Base-by-base conservation (phyloP, 257 asterid species). In the Agastache rugosa region DNA sequence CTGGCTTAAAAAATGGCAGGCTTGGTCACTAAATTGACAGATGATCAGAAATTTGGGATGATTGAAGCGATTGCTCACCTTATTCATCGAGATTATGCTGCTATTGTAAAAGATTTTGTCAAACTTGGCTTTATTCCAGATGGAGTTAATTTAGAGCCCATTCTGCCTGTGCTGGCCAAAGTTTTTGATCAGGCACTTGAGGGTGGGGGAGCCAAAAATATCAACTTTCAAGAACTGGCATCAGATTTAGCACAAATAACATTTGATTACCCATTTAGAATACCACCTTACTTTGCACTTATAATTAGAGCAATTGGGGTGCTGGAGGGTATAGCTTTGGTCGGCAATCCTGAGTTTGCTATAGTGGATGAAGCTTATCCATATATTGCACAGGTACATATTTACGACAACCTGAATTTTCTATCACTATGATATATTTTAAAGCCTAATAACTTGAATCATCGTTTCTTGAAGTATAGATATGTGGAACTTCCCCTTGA, bases 311-410 rank as follows among this genome's bases (percentile, higher is more conserved):
- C 99, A 70, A 90, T 95, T 34, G 99, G 99, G 70, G 99, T 95
- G 78, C 86, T 95, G 82, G 99, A 95, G 85, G 99, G 99, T 73
- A 95, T 95, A 76, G 99, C 99, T 63, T 84, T 95, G 85, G 99
- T 95, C 69, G 99, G 99, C 51, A 88, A 92, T 85, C 90, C 98
- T 27, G 99, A 95, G 39, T 95, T 95, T 73, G 99, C 99, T 72
- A 83, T 95, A n/a, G 99, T 95, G 15, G 99, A 95, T 83, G 99
- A 95, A 89, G 99, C 99, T 77, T 95, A 95, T 82, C 99, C 99
- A 44, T 95, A 92, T 80, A 80, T 95, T 67, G 99, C 99, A 11
- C 99, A 95, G 98, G 99, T 95, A 81, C 71, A 63, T 16, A 66
- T 75, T 66, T 66, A 55, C 39, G 35, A 37, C 2, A 2, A 39